A percentile compares a stretch with the other conserved stretches of the same genome.
Conservation (phyloP, 2,329 filamentous ascomycete genomes). For the Aspergillus glaucus region DNA sequence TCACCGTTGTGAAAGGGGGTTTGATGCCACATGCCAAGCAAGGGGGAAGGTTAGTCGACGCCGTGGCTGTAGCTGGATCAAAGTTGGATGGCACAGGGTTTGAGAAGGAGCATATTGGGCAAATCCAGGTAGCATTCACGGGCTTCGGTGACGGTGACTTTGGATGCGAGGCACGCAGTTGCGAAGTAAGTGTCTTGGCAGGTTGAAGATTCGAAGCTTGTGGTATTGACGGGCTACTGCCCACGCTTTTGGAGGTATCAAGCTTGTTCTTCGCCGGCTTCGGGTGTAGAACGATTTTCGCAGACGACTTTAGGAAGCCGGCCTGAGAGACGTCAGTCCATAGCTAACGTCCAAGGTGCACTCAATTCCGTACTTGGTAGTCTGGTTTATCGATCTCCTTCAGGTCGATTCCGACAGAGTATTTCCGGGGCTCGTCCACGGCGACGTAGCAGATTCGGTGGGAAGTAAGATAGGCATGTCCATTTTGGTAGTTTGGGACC, state of each 20-base stretch:
- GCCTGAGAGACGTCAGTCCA: conserved; percentile 48
- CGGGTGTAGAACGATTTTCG: conserved; percentile 83
- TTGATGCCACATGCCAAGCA: conserved; percentile 94
- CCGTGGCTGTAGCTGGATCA: conserved; percentile 72
- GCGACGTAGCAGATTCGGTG: conserved; percentile 95
- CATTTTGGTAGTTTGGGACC: conserved; percentile 87
- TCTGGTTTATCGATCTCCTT: conserved; percentile 88
- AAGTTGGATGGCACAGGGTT: conserved; percentile 92
- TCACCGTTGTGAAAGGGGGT: conserved; percentile 70
- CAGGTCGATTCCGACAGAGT: conserved; percentile 77
- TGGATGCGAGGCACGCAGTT: conserved; percentile 27
- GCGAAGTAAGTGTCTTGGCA: conserved; percentile 21
- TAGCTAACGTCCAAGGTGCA: conserved; percentile 1
- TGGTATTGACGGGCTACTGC: conserved; percentile 27
- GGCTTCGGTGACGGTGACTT: conserved; percentile 30
- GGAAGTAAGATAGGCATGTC: conserved; percentile 92
- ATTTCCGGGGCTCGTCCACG: conserved; percentile 73
- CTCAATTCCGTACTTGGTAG: conserved; percentile 60
- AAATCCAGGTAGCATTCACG: conserved; percentile 77
- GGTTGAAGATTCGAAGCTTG: conserved; percentile 29
- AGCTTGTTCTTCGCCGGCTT: conserved; percentile 67
- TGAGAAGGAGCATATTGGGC: conserved; percentile 90
- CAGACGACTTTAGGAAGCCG: conserved; percentile 88
- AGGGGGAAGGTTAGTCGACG: conserved; percentile 72
- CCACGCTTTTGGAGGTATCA: conserved; percentile 47